phyloP scores from a whole-genome alignment of 1,139 yeast genomes.

The Pneumocystis wakefieldiae region DNA sequence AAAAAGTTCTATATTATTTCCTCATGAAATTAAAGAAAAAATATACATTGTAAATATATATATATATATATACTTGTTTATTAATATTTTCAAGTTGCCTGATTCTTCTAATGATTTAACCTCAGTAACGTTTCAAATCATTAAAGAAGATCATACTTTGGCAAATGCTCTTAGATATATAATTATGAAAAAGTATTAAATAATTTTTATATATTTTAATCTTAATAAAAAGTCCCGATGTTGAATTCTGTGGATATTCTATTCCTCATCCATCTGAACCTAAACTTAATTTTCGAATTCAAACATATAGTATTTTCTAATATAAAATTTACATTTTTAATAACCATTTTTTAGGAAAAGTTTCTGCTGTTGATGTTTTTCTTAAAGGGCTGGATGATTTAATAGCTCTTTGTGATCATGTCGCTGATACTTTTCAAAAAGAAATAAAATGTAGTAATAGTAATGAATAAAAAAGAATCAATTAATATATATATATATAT shows the following conservation, averaged over 20 bases:
- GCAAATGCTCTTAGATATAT: constrained; percentile 88
- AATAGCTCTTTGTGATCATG: constrained; percentile 64
- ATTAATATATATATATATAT: neutral
- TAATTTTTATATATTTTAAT: neutral
- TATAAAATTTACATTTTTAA: neutral
- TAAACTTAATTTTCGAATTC: constrained; percentile 77
- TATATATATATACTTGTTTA: neutral
- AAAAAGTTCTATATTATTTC: neutral
- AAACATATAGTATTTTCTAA: constrained; percentile 53
- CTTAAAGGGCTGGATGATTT: constrained; percentile 84
- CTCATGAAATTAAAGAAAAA: neutral
- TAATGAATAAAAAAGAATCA: neutral
- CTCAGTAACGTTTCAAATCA: constrained; percentile 84
- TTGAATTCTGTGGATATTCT: constrained; percentile 94
- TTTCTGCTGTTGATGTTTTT: constrained; percentile 84
- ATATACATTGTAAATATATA: neutral
- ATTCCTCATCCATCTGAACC: constrained; percentile 98
- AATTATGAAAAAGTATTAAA: constrained; percentile 68
- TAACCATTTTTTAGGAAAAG: constrained; percentile 24
- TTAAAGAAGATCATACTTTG: constrained; percentile 87
- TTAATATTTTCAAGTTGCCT: constrained; percentile 35
- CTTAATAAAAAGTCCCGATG: constrained; percentile 45
- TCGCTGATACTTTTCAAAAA: constrained; percentile 51
- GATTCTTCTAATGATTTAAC: constrained; percentile 93
- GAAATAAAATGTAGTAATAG: neutral